phyloP scores from a whole-genome alignment of 2,329 filamentous ascomycete species.

The Colletotrichum kahawae region DNA sequence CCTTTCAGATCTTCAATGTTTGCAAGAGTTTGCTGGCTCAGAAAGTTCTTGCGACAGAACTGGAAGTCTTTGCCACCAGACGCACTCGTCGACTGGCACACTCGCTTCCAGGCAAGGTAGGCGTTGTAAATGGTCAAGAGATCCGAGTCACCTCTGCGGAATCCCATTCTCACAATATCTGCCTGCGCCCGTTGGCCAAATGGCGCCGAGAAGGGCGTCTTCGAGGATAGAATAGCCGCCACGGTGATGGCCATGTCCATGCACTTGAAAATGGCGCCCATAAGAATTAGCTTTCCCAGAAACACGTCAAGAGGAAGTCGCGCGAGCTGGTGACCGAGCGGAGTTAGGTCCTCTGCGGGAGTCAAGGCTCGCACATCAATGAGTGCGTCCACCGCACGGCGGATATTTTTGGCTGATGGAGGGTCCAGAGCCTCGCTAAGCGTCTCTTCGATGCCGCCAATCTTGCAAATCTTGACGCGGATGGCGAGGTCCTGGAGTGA shows the following conservation, averaged over 20 bases:
- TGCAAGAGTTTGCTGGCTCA: slow-evolving; percentile 84
- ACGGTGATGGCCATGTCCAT: slow-evolving; percentile 91
- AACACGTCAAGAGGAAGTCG: slow-evolving; percentile 92
- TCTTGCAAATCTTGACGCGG: slow-evolving; percentile 95
- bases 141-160: slow-evolving; percentile 88
- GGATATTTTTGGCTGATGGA: slow-evolving; percentile 89
- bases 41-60: slow-evolving; percentile 94
- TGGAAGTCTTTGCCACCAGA: slow-evolving; percentile 75
- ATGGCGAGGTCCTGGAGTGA: slow-evolving; percentile 95
- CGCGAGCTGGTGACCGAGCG: slow-evolving; percentile 84
- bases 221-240: slow-evolving; percentile 91
- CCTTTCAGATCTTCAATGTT: slow-evolving; percentile 97
- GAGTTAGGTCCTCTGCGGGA: slow-evolving; percentile 79
- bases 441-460: slow-evolving; percentile 91
- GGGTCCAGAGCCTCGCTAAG: slow-evolving; percentile 88
- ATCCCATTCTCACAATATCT: slow-evolving; percentile 77
- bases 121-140: slow-evolving; percentile 93
- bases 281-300: slow-evolving; percentile 88
- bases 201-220: slow-evolving; percentile 89
- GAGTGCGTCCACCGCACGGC: slow-evolving; percentile 88
- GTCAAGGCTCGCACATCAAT: slow-evolving; percentile 93
- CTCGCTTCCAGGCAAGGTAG: slow-evolving; percentile 85
- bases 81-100: slow-evolving; percentile 69
- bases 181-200: slow-evolving; percentile 85
- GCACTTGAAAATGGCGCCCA: slow-evolving; percentile 87